Conservation (phyloP, 306 rosid genomes). For the Vigna angularis region DNA sequence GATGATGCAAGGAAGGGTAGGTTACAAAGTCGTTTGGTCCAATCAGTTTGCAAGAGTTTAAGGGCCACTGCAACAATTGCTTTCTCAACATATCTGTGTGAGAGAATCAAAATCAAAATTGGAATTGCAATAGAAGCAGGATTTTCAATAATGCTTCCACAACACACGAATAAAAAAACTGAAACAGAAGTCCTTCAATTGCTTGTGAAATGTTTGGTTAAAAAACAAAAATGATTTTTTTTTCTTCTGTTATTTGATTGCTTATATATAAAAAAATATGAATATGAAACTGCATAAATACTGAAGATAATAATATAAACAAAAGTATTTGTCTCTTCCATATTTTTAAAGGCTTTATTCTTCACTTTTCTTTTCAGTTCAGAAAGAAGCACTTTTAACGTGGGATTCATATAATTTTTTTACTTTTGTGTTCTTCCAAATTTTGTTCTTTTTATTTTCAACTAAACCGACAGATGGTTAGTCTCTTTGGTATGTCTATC, state of each 20-base stretch:
- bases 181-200: constrained; percentile 24
- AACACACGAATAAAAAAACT: neutral
- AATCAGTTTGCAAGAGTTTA: constrained; percentile 31
- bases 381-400: neutral
- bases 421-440: neutral
- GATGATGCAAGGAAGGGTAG: constrained; percentile 7
- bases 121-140: constrained; percentile 53
- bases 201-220: neutral
- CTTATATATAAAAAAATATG: too few species aligned
- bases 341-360: neutral
- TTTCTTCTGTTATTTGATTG: neutral
- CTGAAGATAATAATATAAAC: neutral
- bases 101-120: constrained; percentile 49
- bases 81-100: neutral
- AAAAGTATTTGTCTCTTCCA: neutral
- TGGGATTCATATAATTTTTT: neutral
- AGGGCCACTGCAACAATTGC: constrained; percentile 38
- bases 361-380: neutral
- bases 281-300: too few species aligned
- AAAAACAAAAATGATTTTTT: too few species aligned
- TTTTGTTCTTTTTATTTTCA: neutral
- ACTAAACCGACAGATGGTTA: neutral
- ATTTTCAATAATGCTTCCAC: constrained; percentile 42
- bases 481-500: neutral
- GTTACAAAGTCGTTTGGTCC: constrained; percentile 46